Evolutionary conservation across 2,329 filamentous ascomycete species (phyloP).

Genomic region (Fusarium chaquense): DNA sequence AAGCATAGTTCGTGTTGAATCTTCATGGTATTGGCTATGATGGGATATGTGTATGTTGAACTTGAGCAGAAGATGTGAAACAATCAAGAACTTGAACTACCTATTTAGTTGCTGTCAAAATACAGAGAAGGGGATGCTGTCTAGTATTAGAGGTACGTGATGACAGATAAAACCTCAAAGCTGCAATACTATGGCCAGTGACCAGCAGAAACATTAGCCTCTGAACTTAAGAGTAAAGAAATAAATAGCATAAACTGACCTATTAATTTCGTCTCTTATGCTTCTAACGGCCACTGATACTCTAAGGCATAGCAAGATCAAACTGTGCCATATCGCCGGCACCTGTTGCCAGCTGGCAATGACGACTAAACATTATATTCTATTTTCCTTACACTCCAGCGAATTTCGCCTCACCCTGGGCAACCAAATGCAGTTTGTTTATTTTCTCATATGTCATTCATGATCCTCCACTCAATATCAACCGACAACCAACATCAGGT

Average conservation of each 20-base stretch:
- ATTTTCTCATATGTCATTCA: background rate
- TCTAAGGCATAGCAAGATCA: too few species aligned
- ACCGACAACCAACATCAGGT: slow-evolving; percentile 1
- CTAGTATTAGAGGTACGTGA: background rate
- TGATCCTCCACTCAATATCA: background rate
- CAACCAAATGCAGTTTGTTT: background rate
- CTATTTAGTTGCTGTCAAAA: background rate
- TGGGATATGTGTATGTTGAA: background rate
- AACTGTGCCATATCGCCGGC: background rate
- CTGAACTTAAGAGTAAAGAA: too few species aligned
- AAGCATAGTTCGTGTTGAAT: slow-evolving; percentile 27
- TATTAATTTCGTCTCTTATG: too few species aligned
- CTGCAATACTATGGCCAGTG: too few species aligned
- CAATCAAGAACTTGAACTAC: background rate
- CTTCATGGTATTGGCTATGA: background rate
- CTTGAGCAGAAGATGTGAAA: background rate
- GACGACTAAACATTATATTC: background rate
- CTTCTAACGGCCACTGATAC: too few species aligned
- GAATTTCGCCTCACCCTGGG: background rate
- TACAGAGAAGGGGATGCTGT: background rate
- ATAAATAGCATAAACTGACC: too few species aligned
- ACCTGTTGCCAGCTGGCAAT: slow-evolving; percentile 18
- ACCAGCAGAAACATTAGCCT: too few species aligned
- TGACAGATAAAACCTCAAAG: background rate
- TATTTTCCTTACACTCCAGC: background rate